Percentiles rank a stretch among this genome's conserved stretches.
These are phyloP conservation scores for Isatis lusitanica DNA, from an alignment of 441 rosid genomes.

Conservation along the genomic window DNA sequence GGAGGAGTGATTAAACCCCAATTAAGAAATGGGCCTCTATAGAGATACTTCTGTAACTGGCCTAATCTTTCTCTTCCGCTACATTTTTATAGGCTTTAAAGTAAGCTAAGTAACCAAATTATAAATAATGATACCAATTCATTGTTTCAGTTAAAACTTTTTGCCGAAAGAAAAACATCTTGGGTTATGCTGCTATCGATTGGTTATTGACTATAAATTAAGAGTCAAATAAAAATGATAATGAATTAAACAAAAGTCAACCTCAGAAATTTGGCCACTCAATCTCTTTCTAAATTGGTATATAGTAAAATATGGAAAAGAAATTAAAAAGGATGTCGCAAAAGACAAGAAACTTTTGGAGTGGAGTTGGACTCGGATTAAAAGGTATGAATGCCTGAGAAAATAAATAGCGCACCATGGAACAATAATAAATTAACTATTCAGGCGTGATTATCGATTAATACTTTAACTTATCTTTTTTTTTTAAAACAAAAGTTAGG, in stretches of 20 bases:
- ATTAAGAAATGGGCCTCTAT: not conserved
- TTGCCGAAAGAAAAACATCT: not conserved
- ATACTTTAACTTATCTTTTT: constrained; percentile 29
- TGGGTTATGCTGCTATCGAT: constrained; percentile 25
- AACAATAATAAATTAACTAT: constrained; percentile 25
- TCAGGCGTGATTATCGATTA: constrained; percentile 40
- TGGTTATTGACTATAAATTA: constrained; percentile 37
- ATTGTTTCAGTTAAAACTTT: not conserved
- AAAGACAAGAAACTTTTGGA: constrained; percentile 43
- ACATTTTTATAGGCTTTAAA: not conserved
- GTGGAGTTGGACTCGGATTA: constrained; percentile 43
- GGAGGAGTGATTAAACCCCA: not conserved
- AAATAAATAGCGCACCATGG: constrained; percentile 40
- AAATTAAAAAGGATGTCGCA: constrained; percentile 18
- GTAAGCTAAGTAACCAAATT: not conserved
- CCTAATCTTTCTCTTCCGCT: constrained; percentile 12
- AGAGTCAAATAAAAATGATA: constrained; percentile 36
- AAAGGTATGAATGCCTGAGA: constrained; percentile 28
- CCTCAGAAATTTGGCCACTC: constrained; percentile 34
- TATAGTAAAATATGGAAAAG: constrained; percentile 22
- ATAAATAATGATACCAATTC: not conserved
- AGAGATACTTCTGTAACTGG: not conserved
- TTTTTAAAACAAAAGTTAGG: constrained; percentile 24
- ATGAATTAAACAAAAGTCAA: constrained; percentile 34
- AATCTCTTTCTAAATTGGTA: constrained; percentile 7